Base-by-base conservation (phyloP, 306 rosid species). In the Vachellia pachyceras region DNA sequence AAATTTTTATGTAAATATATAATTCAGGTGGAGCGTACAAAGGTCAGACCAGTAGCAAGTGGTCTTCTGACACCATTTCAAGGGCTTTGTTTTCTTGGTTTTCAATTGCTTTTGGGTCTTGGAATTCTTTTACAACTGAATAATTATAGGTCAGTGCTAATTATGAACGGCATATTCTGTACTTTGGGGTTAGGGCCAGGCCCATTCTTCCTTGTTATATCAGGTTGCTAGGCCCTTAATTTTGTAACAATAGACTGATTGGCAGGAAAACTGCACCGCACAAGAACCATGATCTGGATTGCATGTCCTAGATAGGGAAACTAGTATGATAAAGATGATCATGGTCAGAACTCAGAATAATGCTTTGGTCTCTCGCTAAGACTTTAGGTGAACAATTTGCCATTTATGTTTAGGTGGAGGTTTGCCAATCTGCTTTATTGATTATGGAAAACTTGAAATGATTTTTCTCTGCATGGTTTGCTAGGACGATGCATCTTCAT, bases 21-120 rank as follows among this genome's bases (percentile, higher is more conserved):
- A 20, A 49, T 91, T 88, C 87, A 95, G 97, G 97, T 95, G 47
- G 99, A 91, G 29, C 95, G 99, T 42, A 95, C 99, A 74, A 95
- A 91, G 84, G 82, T 76, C 63, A 86, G 99, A 79, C 99, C 99
- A 61, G 82, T 95, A 65, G 99, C 99, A 71, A 90, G 99, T 88
- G 94, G 97, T 84, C 84, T 83, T 83, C 75, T 95, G 86, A 91
- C 99, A 42, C 99, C 92, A 36, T 89, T 92, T 87, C 90, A 93
- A 83, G 97, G 99, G 45, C 84, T 95, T 79, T 80, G 88, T 79
- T 93, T 95, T 84, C 95, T 95, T 75, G 99, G 97, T 79, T 89
- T 89, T 83, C 99, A 95, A 81, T 85, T 95, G 81, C 85, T 88
- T 83, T 85, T 93, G 90, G 97, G 97, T 79, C 97, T 95, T 82